Base-by-base conservation (phyloP, 108 stramenopile species). In the Nannochloropsis gaditana region DNA sequence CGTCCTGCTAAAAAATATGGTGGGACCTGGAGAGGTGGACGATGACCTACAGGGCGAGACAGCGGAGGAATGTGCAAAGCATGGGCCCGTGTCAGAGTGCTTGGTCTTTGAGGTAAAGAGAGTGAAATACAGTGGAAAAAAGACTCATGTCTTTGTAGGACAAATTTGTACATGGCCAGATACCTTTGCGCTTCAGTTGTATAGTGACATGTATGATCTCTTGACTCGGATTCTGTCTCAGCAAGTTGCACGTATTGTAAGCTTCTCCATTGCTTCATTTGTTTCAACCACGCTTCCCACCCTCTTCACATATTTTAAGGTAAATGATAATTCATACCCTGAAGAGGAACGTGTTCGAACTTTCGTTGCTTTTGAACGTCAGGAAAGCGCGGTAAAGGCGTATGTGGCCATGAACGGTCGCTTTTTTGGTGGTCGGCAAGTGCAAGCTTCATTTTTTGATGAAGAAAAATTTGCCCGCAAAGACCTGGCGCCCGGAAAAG, bases 1-100 rank as follows among this genome's bases (percentile, higher is more conserved):
- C 9, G 84, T 89, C 44, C 89, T 89, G 85, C 89, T 89, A 17
- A 89, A 89, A 86, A 90, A 90, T 42, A 90, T 90, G 90, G 90
- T 90, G 43, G 90, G 86, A 41, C 85, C 89, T 10, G 90, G 90
- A 45, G 86, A 90, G 86, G 90, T 90, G 79, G 90, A 90, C 47
- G 79, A 85, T 31, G 86, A 84, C 43, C 86, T 90, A 9, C 86
- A 86, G 44, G 88, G 45, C 45, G 90, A 90, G 84, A 88, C 88
- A 10, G 83, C 86, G 45, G 90, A 89, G 44, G 90, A 90, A 43
- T 90, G 90, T 83, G 84, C 44, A 42, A 86, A 86, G 42, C 89
- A 89, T 42, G 90, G 90, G 10, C 88, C 90, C 44, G 90, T 90
- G 5, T 43, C 83, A 15, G 43, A 84, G 44, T 89, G 88, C 83